Evolutionary conservation across 1,284 basidiomycete genomes (phyloP), one percentile per base, ranked within the genome.

Genomic region (Tylopilus sp.): DNA sequence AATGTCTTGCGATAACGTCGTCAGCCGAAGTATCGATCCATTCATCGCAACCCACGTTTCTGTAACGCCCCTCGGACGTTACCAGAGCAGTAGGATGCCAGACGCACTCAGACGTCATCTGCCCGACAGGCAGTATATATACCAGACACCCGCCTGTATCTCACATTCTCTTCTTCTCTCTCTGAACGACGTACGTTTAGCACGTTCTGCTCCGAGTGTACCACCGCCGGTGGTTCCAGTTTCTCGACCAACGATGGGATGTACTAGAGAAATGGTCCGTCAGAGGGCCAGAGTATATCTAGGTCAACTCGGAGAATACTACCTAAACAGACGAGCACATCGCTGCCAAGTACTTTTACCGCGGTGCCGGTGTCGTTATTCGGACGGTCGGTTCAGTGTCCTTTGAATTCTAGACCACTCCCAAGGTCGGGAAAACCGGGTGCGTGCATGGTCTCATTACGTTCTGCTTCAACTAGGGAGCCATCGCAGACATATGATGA

Each of bases 381-480:
- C 77, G 55, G 74, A 86, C 56, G 89, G 85, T 48, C 85, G 85
- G 67, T 86, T 86, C 73, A 74, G 77, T 54, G 79, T 96, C 65
- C 87, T 81, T 54, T 90, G 89, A 98, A 75, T 97, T 99, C 82
- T 88, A 89, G 73, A 99, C 96, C 55, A 78, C 82, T 65, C 79
- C 89, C 66, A 82, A 85, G 66, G 92, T 97, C 51, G 81, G 86
- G 60, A 95, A 89, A 77, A 97, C 94, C 69, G 95, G 94, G 92
- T 95, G 64, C 56, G 89, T 77, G 6, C 25, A 45, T 47, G 29
- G 44, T 46, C 48, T 46, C 51, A 44, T 40, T 36, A n/a, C 38
- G 13, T 41, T 38, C 35, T 44, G 16, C 37, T 53, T 59, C 36
- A 33, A 35, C 48, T 55, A 33, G 48, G 45, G 8, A 23, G 28